Conservation (phyloP, 768 basidiomycete species). For the Tulasnella sp. region DNA sequence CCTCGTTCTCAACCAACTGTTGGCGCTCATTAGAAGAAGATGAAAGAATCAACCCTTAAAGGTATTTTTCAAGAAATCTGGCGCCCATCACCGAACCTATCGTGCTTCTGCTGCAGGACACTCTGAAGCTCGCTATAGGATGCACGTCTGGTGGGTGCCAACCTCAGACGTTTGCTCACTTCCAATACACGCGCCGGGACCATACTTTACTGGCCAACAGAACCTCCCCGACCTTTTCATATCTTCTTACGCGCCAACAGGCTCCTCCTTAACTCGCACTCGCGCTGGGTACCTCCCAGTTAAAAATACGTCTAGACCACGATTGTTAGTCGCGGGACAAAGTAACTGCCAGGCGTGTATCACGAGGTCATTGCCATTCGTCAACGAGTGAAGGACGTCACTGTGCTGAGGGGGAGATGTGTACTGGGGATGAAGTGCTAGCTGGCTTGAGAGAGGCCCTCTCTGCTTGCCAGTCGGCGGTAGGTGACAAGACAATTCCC, state of each 20-base stretch:
- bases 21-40: neutral
- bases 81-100: neutral
- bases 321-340: neutral
- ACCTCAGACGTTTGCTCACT: neutral
- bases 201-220: neutral
- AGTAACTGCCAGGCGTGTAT: neutral
- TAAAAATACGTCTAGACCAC: neutral
- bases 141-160: slow-evolving; percentile 9
- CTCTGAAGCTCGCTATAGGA: neutral
- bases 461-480: neutral
- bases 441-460: neutral
- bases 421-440: neutral
- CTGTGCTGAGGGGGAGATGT: neutral
- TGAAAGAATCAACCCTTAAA: neutral
- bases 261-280: neutral
- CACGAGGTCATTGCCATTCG: neutral
- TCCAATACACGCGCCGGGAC: slow-evolving; percentile 4
- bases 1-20: neutral
- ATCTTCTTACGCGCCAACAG: neutral
- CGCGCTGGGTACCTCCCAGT: neutral
- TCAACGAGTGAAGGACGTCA: neutral
- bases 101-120: neutral
- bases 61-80: neutral
- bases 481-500: neutral
- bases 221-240: neutral